Percentiles rank a stretch among this genome's conserved stretches.
Evolutionary conservation across 1,284 basidiomycete species (phyloP).

Genomic region (Sporisorium sorghi): DNA sequence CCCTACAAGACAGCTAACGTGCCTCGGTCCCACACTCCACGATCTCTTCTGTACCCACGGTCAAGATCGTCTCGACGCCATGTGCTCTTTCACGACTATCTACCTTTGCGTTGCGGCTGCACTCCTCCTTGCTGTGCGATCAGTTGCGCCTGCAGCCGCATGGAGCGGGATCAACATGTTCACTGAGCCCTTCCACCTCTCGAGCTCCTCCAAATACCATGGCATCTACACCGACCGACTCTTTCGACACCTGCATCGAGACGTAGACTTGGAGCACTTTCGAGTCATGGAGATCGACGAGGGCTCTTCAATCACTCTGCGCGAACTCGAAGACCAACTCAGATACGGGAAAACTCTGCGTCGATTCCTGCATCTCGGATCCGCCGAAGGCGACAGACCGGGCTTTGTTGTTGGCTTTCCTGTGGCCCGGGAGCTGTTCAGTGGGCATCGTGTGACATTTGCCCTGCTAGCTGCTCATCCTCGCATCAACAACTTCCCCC

Average conservation of each 20-base stretch:
- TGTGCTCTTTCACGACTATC: neutral
- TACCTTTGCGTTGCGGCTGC: neutral
- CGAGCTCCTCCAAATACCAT: neutral
- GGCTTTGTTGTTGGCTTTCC: conserved; percentile 2
- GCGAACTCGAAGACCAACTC: conserved; percentile 9
- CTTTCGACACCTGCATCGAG: neutral
- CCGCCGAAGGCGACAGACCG: neutral
- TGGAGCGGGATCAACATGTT: neutral
- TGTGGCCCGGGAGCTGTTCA: neutral
- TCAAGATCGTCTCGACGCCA: neutral
- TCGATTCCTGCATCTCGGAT: conserved; percentile 8
- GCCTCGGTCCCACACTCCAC: neutral
- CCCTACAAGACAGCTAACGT: no score
- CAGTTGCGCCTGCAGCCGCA: neutral
- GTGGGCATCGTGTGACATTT: neutral
- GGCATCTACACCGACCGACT: conserved; percentile 2
- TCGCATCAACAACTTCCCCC: neutral
- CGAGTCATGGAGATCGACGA: neutral
- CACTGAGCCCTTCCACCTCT: conserved; percentile 10
- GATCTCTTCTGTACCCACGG: neutral
- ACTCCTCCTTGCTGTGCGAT: neutral
- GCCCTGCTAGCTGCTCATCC: conserved; percentile 9
- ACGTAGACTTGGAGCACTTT: neutral
- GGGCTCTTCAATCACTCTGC: neutral
- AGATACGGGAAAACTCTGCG: conserved; percentile 1